Evolutionary conservation across 2,329 filamentous ascomycete species (phyloP).

Genomic region (Colletotrichum sp.): DNA sequence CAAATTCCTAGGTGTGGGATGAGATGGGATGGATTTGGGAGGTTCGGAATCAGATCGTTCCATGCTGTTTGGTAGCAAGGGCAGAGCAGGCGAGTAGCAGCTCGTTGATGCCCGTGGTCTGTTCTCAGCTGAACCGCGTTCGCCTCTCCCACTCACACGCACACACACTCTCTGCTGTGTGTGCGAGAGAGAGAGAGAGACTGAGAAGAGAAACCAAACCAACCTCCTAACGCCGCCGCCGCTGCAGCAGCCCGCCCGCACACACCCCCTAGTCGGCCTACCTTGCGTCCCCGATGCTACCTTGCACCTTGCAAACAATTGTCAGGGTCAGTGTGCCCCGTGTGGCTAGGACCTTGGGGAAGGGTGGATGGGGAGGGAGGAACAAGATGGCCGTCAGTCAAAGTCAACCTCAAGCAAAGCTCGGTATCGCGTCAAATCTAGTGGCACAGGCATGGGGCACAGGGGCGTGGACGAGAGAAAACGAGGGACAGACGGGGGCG

Average conservation of each 20-base stretch:
- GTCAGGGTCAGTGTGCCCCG: conserved; percentile 7
- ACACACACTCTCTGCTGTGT: not conserved
- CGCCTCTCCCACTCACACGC: not conserved
- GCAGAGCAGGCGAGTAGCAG: not conserved
- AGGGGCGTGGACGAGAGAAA: not conserved
- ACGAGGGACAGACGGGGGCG: not conserved
- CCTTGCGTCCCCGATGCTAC: conserved; percentile 5
- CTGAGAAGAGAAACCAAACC: not conserved
- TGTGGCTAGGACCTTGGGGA: conserved; percentile 7
- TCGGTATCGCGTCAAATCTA: conserved; percentile 12
- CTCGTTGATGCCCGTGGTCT: conserved; percentile 4
- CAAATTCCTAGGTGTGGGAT: conserved; percentile 1
- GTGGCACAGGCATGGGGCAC: not conserved
- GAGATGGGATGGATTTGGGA: conserved; percentile 10
- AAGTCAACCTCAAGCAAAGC: conserved; percentile 13
- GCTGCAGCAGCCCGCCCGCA: not conserved
- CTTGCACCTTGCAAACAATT: conserved; percentile 3
- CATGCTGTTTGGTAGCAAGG: not conserved
- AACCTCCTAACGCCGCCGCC: not conserved
- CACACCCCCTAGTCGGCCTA: not conserved
- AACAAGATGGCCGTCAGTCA: not conserved
- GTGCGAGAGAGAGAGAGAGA: not conserved
- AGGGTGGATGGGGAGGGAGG: not conserved
- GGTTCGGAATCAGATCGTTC: conserved; percentile 17
- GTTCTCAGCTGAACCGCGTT: conserved; percentile 14